Percentiles rank a stretch among this genome's conserved stretches.
Evolutionary conservation across 1,139 yeast species (phyloP).

Genomic region (Kazachstania sp.): DNA sequence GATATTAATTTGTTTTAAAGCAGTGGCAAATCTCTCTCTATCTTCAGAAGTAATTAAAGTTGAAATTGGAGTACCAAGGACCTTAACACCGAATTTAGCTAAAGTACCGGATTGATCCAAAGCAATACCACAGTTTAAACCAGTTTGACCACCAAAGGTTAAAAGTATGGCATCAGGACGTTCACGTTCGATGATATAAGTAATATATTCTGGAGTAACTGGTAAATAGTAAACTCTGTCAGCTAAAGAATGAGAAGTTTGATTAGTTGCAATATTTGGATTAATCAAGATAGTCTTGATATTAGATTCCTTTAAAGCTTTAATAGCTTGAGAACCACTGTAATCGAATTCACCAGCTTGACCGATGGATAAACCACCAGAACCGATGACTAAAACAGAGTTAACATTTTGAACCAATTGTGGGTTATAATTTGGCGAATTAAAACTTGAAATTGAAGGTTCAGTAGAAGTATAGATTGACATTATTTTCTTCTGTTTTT

Average conservation of each 20-base stretch:
- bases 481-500: conserved; percentile 2
- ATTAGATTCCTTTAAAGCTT: conserved; percentile 86
- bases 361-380: conserved; percentile 96
- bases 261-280: conserved; percentile 97
- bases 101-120: conserved; percentile 90
- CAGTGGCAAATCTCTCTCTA: conserved; percentile 91
- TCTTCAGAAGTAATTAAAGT: conserved; percentile 96
- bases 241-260: conserved; percentile 91
- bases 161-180: conserved; percentile 90
- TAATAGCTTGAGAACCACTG: conserved; percentile 96
- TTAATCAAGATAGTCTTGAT: conserved; percentile 80
- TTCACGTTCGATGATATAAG: conserved; percentile 90
- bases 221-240: conserved; percentile 94
- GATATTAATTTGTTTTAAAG: conserved; percentile 84
- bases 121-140: conserved; percentile 88
- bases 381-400: conserved; percentile 87
- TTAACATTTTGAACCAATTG: conserved; percentile 68
- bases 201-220: conserved; percentile 91
- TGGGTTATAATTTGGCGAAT: conserved; percentile 22
- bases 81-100: conserved; percentile 85
- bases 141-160: conserved; percentile 99
- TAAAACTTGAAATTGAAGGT: conserved; percentile 14
- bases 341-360: conserved; percentile 99
- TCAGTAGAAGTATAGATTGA: conserved; percentile 22
- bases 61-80: conserved; percentile 91